Base-by-base conservation (phyloP, 169 alveolate species). In the Ichthyophthirius multifiliis region DNA sequence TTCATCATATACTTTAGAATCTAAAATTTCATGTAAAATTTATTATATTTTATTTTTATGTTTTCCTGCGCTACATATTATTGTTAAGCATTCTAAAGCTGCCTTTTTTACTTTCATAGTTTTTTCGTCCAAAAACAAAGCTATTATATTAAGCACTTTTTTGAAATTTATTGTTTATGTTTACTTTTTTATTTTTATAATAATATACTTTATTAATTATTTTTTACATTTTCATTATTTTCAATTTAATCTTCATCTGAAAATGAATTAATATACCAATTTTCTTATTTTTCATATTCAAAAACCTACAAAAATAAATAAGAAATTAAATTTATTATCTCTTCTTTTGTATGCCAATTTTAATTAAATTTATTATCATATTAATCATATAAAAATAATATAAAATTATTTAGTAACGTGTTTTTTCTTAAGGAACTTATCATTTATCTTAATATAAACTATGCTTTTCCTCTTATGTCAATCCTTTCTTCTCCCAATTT, bases 401-500 rank as follows among this genome's bases (percentile, higher is more conserved):
- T 27, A 55, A 55, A 55, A 7, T 39, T 55, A 5, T 55, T 55
- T 20, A 55, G 9, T 13, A 55, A 39, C 1, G 71, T 55, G 5
- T 55, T 34, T n/a, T 55, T 55, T 27, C 18, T 55, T 0, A 55
- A 27, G 10, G 71, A 55, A 5, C 43, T 55, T 12, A 55, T 55
- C 71, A 55, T 55, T 0, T 34, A 55, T 55, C 71, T 55, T 13
- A 55, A 34, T 1, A 55, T 55, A 55, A 55, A 55, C 16, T 27
- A 55, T 3, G 71, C 71, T 6, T 34, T 55, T 12, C 31, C 31
- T 55, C 71, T 55, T 1, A 55, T 55, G 10, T 55, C 31, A 55
- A 55, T 27, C 31, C 71, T 55, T 55, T 55, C 71, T 55, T 55
- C 71, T 55, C 71, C 71, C 13, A 55, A 27, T 18, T 55, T 55